Conservation (phyloP, 305 asterid genomes). For the Solanum chacoense region DNA sequence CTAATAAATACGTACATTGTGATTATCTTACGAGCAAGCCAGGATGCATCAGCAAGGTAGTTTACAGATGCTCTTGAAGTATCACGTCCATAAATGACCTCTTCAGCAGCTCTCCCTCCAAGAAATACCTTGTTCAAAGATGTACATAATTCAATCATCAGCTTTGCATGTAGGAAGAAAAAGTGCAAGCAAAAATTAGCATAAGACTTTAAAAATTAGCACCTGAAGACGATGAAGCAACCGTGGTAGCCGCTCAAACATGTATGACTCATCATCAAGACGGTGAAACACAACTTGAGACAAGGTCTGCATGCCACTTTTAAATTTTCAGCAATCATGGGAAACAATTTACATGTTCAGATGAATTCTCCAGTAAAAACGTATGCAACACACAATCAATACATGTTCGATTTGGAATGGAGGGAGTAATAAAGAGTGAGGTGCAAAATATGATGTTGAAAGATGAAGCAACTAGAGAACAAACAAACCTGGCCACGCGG, state of each 20-base stretch:
- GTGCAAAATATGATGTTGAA: slow-evolving; percentile 1
- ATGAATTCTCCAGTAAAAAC: not conserved
- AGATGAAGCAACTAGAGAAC: not conserved
- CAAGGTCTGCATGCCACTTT: slow-evolving; percentile 47
- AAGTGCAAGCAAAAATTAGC: not conserved
- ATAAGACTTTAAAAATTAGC: slow-evolving; percentile 2
- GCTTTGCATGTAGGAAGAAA: not conserved
- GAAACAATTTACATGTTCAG: not conserved
- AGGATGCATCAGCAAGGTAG: slow-evolving; percentile 96
- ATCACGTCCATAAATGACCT: slow-evolving; percentile 79
- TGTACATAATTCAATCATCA: not conserved
- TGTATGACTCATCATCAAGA: slow-evolving; percentile 74
- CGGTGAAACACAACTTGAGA: slow-evolving; percentile 90
- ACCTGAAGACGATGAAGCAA: slow-evolving; percentile 98
- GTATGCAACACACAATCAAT: not conserved
- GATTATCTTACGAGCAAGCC: slow-evolving; percentile 96
- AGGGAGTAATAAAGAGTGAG: not conserved
- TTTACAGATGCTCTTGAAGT: slow-evolving; percentile 82
- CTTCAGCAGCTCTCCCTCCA: slow-evolving; percentile 98
- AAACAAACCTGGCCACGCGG: slow-evolving; percentile 86
- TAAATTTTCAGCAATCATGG: not conserved
- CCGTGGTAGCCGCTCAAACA: slow-evolving; percentile 82
- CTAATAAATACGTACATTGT: slow-evolving; percentile 44
- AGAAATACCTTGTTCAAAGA: slow-evolving; percentile 54
- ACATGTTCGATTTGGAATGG: not conserved